Percentiles rank a stretch among this genome's conserved stretches.
Evolutionary conservation across 73 alveolate species (phyloP).

Genomic region (Effrenium voratum): DNA sequence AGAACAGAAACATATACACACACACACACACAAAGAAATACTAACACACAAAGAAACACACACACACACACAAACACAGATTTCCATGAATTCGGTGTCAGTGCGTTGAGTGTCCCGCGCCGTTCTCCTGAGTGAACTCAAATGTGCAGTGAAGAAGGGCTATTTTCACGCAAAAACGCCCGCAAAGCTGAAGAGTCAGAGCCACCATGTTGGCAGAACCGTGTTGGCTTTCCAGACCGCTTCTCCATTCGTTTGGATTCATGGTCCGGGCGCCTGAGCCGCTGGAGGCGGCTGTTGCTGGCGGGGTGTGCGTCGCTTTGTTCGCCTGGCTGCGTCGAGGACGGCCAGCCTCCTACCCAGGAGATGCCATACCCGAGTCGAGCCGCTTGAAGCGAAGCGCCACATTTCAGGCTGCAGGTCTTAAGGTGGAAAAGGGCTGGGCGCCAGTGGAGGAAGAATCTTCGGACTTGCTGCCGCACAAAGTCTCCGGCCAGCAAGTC

Average conservation of each 20-base stretch:
- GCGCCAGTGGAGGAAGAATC: neutral
- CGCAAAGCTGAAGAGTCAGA: too few relatives aligned
- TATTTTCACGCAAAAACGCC: neutral
- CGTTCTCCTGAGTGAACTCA: neutral
- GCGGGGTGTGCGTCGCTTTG: conserved; percentile 56
- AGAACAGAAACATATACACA: too few relatives aligned
- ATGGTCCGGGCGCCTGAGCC: conserved; percentile 43
- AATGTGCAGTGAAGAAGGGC: neutral
- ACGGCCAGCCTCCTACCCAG: conserved; percentile 55
- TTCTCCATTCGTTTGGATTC: neutral
- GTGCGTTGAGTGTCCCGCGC: neutral
- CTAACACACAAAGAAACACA: too few relatives aligned
- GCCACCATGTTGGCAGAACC: too few relatives aligned
- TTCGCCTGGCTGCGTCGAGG: conserved; percentile 28
- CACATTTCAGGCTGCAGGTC: conserved; percentile 5
- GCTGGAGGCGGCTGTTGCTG: conserved; percentile 28
- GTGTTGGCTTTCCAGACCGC: neutral
- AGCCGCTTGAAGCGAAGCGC: conserved; percentile 34
- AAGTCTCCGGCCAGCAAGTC: conserved; percentile 85
- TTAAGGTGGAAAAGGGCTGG: conserved; percentile 67
- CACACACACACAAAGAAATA: too few relatives aligned
- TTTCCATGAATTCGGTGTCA: neutral
- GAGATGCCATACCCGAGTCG: conserved; percentile 70
- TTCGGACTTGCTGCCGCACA: conserved; percentile 66
- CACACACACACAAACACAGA: neutral